Evolutionary conservation across 176 grass and related monocot species (phyloP).

Genomic region (Chloris gayana): DNA sequence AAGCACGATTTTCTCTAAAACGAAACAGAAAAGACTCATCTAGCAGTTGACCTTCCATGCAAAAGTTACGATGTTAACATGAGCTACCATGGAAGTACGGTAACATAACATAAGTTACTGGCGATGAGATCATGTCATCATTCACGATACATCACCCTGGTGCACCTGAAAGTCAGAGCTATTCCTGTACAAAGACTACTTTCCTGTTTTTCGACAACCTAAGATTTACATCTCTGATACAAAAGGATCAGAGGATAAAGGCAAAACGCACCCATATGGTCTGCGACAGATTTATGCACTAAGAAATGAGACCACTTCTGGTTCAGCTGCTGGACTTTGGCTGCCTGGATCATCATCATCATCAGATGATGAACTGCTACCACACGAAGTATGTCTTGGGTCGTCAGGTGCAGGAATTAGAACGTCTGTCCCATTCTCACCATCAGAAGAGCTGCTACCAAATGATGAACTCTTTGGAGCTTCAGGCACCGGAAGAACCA

Average conservation of each 20-base stretch:
- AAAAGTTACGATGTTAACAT: no score
- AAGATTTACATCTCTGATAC: neutral
- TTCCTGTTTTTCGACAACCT: neutral
- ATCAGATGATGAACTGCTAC: conserved; percentile 9
- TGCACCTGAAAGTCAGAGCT: neutral
- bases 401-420: neutral
- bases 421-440: neutral
- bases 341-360: conserved; percentile 47
- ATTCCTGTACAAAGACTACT: neutral
- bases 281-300: neutral
- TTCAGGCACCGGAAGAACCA: neutral
- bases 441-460: neutral
- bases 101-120: neutral
- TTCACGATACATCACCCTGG: neutral
- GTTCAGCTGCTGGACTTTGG: neutral
- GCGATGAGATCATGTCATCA: neutral
- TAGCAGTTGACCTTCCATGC: neutral
- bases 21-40: neutral
- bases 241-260: neutral
- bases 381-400: neutral
- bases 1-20: neutral
- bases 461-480: neutral
- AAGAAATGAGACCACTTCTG: neutral
- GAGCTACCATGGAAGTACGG: no score
- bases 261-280: neutral